Base-by-base conservation (phyloP, 75 land plant genomes). In the Pinus tabuliformis region DNA sequence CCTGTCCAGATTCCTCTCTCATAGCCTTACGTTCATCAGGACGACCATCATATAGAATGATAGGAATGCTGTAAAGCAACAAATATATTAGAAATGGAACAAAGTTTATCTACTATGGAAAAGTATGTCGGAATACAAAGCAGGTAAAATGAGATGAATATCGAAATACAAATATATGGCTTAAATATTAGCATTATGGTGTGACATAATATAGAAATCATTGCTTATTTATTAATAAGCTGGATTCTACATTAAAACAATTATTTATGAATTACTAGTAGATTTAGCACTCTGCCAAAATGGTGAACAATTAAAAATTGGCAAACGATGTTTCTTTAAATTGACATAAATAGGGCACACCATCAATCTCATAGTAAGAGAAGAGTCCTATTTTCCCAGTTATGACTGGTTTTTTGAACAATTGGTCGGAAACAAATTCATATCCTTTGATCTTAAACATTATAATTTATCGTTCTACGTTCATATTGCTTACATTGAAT, bases 11-110 rank as follows among this genome's bases (percentile, higher is more conserved):
- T 59, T 89, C 89, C 74, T 97, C 98, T 70, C 92, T 82, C 75
- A 97, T 12, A 56, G 80, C 85, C 78, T 87, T 92, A 17, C 99
- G 86, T 73, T 92, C 95, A 73, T 90, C 93, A 13, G 59, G 80
- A 18, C 92, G 89, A 21, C 99, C 99, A 85, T 97, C 99, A 76
- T 97, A 97, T 12, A 97, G 75, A 68, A 95, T 85, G 21, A 85
- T 85, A 17, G 52, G 28, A 60, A 97, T 89, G 63, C 95, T 94
- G 95, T 24, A 80, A n/a, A 80, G 36, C 58, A 52, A 73, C 33
- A 15, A 73, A 24, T 56, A 73, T 57, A 74, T 54, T 15, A 59
- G 28, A 59, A 22, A 64, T 66, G 17, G 18, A 30, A 33, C 78
- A 70, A 73, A 6, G 21, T 28, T 73, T 15, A 28, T 8, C 75